phyloP scores from a whole-genome alignment of 768 basidiomycete genomes.

The Austroboletus festivus region DNA sequence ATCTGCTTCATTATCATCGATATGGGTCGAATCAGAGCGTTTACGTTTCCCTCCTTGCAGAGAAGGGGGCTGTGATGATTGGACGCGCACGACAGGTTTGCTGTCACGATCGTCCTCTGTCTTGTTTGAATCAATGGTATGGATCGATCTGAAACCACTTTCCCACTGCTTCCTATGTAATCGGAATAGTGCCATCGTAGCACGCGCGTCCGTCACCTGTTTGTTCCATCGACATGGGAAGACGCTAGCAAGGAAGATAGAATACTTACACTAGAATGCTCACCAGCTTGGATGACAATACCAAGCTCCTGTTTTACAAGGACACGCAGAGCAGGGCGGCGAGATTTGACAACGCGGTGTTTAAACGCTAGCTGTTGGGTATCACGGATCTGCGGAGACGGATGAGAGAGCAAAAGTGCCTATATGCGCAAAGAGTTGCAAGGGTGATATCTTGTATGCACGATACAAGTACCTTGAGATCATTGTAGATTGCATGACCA shows the following conservation, averaged over 20 bases:
- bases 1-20: background rate
- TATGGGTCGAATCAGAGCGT: background rate
- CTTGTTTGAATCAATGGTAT: background rate
- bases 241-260: background rate
- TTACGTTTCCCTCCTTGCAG: slow-evolving; percentile 13
- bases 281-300: slow-evolving; percentile 78
- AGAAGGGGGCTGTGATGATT: background rate
- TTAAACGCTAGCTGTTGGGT: slow-evolving; percentile 64
- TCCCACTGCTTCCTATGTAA: slow-evolving; percentile 86
- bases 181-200: slow-evolving; percentile 92
- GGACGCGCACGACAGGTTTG: background rate
- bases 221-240: background rate
- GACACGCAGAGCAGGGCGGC: slow-evolving; percentile 71
- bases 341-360: slow-evolving; percentile 57
- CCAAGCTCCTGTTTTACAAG: slow-evolving; percentile 79
- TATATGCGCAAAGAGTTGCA: background rate
- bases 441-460: background rate
- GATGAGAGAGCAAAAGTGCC: slow-evolving; percentile 73
- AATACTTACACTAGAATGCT: slow-evolving; percentile 80
- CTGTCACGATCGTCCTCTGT: background rate
- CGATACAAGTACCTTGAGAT: slow-evolving; percentile 58
- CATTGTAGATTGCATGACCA: slow-evolving; percentile 90
- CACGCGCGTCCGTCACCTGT: slow-evolving; percentile 89
- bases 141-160: slow-evolving; percentile 31
- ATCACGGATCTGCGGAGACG: slow-evolving; percentile 60